Conservation (phyloP, 148 eudicot species). For the Chenopodium berlandieri region DNA sequence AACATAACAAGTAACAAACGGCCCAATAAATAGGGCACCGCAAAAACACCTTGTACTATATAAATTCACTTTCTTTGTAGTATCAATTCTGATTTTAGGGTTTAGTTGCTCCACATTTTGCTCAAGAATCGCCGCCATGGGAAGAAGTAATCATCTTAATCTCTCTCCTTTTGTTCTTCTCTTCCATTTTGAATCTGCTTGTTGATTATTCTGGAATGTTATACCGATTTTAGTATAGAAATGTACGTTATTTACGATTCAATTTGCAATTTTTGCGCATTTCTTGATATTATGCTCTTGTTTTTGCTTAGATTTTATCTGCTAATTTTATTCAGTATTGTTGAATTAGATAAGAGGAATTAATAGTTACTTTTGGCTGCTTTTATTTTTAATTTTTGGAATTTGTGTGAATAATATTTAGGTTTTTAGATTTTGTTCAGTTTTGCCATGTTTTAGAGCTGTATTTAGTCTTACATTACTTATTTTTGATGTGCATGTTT, state of each 20-base stretch:
- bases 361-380: too few relatives aligned
- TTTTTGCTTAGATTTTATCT: background rate
- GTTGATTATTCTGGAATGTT: background rate
- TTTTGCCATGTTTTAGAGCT: background rate
- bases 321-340: background rate
- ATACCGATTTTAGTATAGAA: background rate
- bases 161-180: background rate
- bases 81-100: background rate
- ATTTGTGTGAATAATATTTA: too few relatives aligned
- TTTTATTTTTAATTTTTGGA: too few relatives aligned
- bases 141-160: constrained; percentile 19
- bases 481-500: too few relatives aligned
- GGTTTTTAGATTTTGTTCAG: background rate
- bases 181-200: background rate
- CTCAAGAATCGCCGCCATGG: constrained; percentile 15
- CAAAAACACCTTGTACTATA: background rate
- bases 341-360: too few relatives aligned
- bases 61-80: background rate
- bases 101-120: background rate
- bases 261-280: background rate
- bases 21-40: background rate
- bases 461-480: background rate
- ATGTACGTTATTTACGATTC: too few relatives aligned
- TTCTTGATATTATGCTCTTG: background rate
- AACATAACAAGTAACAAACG: background rate